Base-by-base conservation (phyloP, 768 basidiomycete species). In the Phylloporus sp. region DNA sequence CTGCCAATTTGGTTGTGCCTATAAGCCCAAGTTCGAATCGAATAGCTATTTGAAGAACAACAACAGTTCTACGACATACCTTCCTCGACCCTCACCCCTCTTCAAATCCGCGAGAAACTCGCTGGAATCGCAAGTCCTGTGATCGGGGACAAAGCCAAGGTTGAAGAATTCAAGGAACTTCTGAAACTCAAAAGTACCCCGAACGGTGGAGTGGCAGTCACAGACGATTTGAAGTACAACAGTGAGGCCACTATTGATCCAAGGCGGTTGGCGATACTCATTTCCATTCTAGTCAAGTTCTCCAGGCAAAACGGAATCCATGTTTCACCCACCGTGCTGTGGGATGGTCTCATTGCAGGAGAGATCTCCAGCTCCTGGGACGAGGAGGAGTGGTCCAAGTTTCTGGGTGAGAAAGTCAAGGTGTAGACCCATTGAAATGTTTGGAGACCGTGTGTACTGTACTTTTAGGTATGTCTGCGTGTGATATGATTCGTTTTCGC, bases 241-340 rank as follows among this genome's bases (percentile, higher is more conserved):
- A 79, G 93, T 94, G 61, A 48, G 87, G 73, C 12, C 2, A 39
- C 11, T 28, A 6, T 11, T 10, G 11, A 18, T 27, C 6, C 5
- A 26, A 9, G 6, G 5, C n/a, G 40, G 31, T 42, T 5, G 12
- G 29, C 12, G 5, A 29, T 34, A 15, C 29, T 49, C 22, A 35
- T 15, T 24, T 26, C 34, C 29, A 2, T 26, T 53, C 27, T 60
- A 94, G 91, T 97, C 76, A 97, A 95, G 70, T 86, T 86, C 66
- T 82, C 88, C 15, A 77, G 95, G 55, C 94, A 97, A 73, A 97
- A 97, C 55, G 78, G 89, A 3, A 82, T 97, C 35, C 95, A 97
- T 58, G 91, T 95, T 42, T 94, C 92, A 2, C 91, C 93, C 5
- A 88, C 91, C 35, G 80, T 76, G 3, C 71, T 90, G 2, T 88